phyloP scores from a whole-genome alignment of 2,329 filamentous ascomycete species.

The Phaeophleospora eucalypticola region DNA sequence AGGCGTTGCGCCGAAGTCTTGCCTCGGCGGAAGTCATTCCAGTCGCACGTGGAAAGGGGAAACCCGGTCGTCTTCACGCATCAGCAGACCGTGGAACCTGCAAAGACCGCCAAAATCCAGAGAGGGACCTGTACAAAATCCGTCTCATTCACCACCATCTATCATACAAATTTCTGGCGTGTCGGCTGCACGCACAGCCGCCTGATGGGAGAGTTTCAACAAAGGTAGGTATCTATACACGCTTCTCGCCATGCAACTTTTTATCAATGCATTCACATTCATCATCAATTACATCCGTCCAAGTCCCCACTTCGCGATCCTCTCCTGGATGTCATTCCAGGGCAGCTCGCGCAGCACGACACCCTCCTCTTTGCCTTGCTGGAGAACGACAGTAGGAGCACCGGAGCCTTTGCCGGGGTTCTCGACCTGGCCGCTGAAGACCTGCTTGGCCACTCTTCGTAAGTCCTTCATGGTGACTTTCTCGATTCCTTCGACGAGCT shows the following conservation, averaged over 20 bases:
- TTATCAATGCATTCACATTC: neutral
- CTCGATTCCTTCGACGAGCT: constrained; percentile 90
- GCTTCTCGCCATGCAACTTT: neutral
- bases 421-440: constrained; percentile 71
- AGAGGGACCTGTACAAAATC: neutral
- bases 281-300: constrained; percentile 50
- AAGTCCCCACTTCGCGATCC: constrained; percentile 78
- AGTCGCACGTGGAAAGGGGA: too few relatives aligned
- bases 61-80: neutral
- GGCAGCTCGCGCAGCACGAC: constrained; percentile 63
- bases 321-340: constrained; percentile 87
- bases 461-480: constrained; percentile 74
- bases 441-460: constrained; percentile 70
- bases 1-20: too few relatives aligned
- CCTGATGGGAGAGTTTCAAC: neutral
- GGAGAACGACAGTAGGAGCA: constrained; percentile 87
- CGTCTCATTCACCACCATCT: neutral
- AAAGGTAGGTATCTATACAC: neutral
- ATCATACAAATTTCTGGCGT: neutral
- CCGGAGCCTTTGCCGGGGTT: constrained; percentile 78
- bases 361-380: constrained; percentile 77
- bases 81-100: neutral
- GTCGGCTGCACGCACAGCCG: neutral
- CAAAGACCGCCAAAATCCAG: neutral
- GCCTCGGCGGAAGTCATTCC: too few relatives aligned